Percentiles rank a stretch among this genome's conserved stretches.
Conservation (phyloP, 306 rosid species). For the Boehmeria nivea region DNA sequence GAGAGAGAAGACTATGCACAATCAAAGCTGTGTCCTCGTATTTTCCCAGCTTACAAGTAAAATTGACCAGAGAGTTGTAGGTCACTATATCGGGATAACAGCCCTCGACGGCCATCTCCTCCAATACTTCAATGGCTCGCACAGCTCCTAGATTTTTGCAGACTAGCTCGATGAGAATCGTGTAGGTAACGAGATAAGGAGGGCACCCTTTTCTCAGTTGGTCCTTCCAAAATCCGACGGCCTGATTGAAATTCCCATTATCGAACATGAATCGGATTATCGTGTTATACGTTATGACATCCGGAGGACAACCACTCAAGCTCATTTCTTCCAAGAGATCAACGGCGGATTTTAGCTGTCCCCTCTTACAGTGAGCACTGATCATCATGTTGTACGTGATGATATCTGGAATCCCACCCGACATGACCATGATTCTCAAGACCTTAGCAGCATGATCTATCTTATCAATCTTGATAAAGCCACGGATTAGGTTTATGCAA, state of each 20-base stretch:
- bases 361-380: slow-evolving; percentile 57
- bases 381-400: slow-evolving; percentile 76
- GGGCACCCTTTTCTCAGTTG: slow-evolving; percentile 75
- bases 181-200: slow-evolving; percentile 77
- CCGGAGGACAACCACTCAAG: slow-evolving; percentile 82
- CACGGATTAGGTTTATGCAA: slow-evolving; percentile 69
- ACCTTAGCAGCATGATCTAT: slow-evolving; percentile 26
- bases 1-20: slow-evolving; percentile 46
- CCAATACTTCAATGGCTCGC: slow-evolving; percentile 69
- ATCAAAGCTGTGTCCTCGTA: slow-evolving; percentile 52
- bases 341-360: slow-evolving; percentile 50
- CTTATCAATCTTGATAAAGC: slow-evolving; percentile 39
- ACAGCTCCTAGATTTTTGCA: slow-evolving; percentile 61
- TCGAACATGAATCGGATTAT: slow-evolving; percentile 61
- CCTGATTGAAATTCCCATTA: slow-evolving; percentile 43
- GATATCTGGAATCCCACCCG: slow-evolving; percentile 42
- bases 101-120: slow-evolving; percentile 71
- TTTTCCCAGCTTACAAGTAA: slow-evolving; percentile 56
- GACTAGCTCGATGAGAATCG: slow-evolving; percentile 64
- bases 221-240: slow-evolving; percentile 73
- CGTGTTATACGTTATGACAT: slow-evolving; percentile 70
- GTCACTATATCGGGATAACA: slow-evolving; percentile 77
- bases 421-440: neutral
- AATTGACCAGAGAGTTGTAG: slow-evolving; percentile 66
- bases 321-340: slow-evolving; percentile 69